phyloP scores from a whole-genome alignment of 2,329 filamentous ascomycete genomes.

The Aspergillus hiratsukae region DNA sequence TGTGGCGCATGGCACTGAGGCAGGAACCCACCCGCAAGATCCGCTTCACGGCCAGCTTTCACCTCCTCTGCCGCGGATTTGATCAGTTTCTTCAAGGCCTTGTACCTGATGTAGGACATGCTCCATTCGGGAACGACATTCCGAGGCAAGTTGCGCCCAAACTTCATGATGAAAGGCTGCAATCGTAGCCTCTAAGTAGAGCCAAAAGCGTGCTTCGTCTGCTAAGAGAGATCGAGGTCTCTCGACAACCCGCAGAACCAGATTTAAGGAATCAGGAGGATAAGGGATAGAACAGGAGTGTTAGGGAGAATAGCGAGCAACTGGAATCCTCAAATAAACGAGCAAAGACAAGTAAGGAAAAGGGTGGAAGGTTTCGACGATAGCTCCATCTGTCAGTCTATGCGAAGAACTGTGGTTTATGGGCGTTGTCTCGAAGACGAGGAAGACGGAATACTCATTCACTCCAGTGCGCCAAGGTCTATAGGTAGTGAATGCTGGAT shows the following conservation, averaged over 20 bases:
- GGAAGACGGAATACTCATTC: not conserved
- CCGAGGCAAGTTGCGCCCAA: constrained; percentile 46
- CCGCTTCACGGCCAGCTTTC: constrained; percentile 68
- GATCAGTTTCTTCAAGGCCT: constrained; percentile 81
- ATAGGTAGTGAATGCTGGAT: not conserved
- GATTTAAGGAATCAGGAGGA: not conserved
- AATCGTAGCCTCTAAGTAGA: not conserved
- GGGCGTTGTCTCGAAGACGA: not conserved
- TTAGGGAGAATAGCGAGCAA: not conserved
- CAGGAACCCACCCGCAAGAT: constrained; percentile 75
- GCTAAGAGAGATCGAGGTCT: not conserved
- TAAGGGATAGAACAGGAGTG: not conserved
- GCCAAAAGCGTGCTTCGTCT: not conserved
- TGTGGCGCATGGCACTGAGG: constrained; percentile 3
- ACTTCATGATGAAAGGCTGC: constrained; percentile 41
- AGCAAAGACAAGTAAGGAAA: not conserved
- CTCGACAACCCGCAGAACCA: not conserved
- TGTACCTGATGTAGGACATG: constrained; percentile 49
- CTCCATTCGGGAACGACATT: constrained; percentile 51
- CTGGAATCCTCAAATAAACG: not conserved
- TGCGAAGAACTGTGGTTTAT: not conserved
- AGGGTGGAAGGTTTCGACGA: not conserved
- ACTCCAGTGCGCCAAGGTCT: not conserved
- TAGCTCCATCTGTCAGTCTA: not conserved
- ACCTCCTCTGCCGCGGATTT: constrained; percentile 66